A percentile compares a stretch with the other conserved stretches of the same genome.
phyloP scores from a whole-genome alignment of 1,284 basidiomycete species.

The Coniferiporia sulphurascens region DNA sequence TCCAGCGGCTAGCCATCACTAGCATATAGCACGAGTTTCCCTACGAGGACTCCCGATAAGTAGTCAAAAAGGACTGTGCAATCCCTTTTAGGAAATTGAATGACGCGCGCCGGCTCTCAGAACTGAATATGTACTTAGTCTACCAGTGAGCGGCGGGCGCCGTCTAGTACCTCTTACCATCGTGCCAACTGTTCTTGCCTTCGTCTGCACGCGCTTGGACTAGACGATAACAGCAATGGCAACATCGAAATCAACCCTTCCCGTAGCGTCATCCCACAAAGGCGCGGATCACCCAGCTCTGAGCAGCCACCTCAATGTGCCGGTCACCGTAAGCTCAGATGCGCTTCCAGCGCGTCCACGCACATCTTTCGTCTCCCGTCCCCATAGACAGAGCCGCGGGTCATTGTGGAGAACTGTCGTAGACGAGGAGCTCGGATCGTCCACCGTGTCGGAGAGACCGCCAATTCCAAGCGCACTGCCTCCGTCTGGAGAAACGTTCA shows the following conservation, averaged over 20 bases:
- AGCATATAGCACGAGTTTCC: too few species aligned
- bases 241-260: constrained; percentile 11
- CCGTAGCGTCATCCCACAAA: neutral
- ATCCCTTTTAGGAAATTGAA: too few species aligned
- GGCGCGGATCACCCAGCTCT: neutral
- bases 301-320: constrained; percentile 1
- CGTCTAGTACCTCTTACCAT: too few species aligned
- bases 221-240: constrained; percentile 3
- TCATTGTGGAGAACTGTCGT: constrained; percentile 9
- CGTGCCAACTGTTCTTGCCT: too few species aligned
- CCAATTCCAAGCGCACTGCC: constrained; percentile 73
- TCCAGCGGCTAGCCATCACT: too few species aligned
- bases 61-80: too few species aligned
- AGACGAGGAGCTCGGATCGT: constrained; percentile 26
- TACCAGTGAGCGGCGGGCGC: too few species aligned
- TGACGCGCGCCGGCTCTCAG: neutral
- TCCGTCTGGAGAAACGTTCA: constrained; percentile 52
- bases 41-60: too few species aligned
- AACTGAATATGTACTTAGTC: too few species aligned
- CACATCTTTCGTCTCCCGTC: constrained; percentile 5
- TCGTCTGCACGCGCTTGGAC: too few species aligned
- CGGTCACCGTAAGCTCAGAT: neutral
- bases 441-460: constrained; percentile 40
- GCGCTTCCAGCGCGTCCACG: constrained; percentile 4
- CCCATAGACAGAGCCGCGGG: constrained; percentile 6